phyloP scores from a whole-genome alignment of 2,329 filamentous ascomycete species.

The Fusarium proliferatum region DNA sequence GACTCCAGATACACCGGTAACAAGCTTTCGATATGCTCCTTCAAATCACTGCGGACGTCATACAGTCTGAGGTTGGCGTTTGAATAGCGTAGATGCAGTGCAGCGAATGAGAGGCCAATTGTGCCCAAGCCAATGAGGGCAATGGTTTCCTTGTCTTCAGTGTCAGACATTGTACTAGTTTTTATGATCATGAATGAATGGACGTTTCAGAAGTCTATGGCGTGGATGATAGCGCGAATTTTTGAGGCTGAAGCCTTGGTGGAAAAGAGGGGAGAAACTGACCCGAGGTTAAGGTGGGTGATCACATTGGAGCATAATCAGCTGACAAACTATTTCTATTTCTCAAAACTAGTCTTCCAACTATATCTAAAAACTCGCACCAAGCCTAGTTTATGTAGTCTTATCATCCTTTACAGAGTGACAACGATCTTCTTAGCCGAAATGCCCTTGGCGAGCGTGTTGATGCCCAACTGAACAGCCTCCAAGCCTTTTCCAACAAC shows the following conservation, averaged over 20 bases:
- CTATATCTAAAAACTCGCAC: no score
- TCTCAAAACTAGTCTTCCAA: background rate
- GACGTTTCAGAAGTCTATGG: no score
- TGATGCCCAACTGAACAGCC: constrained; percentile 14
- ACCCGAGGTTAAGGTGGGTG: constrained; percentile 14
- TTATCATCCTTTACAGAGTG: background rate
- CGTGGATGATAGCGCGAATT: background rate
- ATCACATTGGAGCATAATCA: background rate
- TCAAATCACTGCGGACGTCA: constrained; percentile 28
- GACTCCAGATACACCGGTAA: constrained; percentile 25
- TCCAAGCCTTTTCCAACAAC: constrained; percentile 26
- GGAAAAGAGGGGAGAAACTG: constrained; percentile 24
- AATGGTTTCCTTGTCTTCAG: constrained; percentile 12
- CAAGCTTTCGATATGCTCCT: constrained; percentile 23
- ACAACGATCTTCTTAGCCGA: constrained; percentile 34
- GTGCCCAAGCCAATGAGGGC: constrained; percentile 31
- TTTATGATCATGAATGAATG: background rate
- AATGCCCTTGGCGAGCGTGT: constrained; percentile 21
- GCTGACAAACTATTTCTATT: background rate
- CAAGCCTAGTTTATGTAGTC: background rate
- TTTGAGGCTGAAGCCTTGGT: background rate
- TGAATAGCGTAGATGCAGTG: constrained; percentile 29
- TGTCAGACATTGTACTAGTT: background rate
- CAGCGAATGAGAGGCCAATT: constrained; percentile 31
- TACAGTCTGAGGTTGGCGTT: constrained; percentile 17